Evolutionary conservation across 2,329 filamentous ascomycete species (phyloP), one percentile per base, ranked within the genome.

Genomic region (Plectosphaerella sp.): DNA sequence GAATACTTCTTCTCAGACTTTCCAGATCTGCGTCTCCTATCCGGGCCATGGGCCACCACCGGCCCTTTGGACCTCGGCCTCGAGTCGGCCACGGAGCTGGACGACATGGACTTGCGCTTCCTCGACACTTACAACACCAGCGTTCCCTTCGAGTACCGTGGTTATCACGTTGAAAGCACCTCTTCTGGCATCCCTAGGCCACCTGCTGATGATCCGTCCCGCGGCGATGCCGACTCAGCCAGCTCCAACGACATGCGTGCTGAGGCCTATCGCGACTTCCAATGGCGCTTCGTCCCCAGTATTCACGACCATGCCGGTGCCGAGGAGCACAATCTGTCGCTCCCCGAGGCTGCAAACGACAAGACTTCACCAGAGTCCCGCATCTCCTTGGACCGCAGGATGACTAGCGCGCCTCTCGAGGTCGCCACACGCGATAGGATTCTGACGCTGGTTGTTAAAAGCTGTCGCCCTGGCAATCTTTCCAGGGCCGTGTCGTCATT

Each of bases 401-500:
- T 64, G 2, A 63, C 59, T 0, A 59, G 54, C 7, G 57, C 59
- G 4, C 55, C 53, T 9, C 43, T 65, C 0, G 54, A 54, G 20
- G 56, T 59, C 0, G 48, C 58, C 6, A 53, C 61, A 5, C 58
- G 65, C 2, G 65, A 67, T n/a, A 59, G 58, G 16, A 64, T 67
- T 9, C 48, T 67, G 10, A 61, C 62, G 16, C 59, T 63, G 37
- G 59, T 66, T 1, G 63, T 66, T 8, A 58, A 60, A 4, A 62
- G 62, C 5, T 66, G 62, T n/a, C 57, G 56, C 0, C 55, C 59
- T 1, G 63, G 64, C 16, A 59, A 62, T 7, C 20, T 60, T 0
- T 56, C 62, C 0, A 59, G 59, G 22, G 60, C 59, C 1, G 66
- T 71, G 15, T 64, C 68, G 5, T 72, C 68, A 0, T 73, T 74